Evolutionary conservation across 148 eudicot species (phyloP), one percentile per base, ranked within the genome.

Genomic region (Camellia lanceoleosa): DNA sequence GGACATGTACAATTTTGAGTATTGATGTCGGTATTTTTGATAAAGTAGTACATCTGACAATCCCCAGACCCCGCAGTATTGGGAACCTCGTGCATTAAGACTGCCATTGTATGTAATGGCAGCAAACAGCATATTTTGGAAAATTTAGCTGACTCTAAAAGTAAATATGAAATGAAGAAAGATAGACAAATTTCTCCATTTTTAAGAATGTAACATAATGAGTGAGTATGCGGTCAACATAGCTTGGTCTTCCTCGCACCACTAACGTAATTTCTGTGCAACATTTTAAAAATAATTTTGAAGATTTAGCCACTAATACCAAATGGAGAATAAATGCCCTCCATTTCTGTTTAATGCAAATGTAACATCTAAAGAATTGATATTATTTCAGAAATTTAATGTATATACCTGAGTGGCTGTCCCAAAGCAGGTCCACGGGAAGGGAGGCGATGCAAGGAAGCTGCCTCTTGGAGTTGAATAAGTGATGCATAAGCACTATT

Each of bases 391-490:
- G 54, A 74, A 38, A 7, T 44, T 71, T 38, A 43, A 46, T 8
- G 10, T 0, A 54, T 30, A 46, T 81, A 94, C 98, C 98, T 95
- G 74, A 85, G 87, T 71, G 89, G 90, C n/a, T 87, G 87, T 47
- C 89, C 91, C 81, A 83, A 51, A 71, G 79, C 67, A 15, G 87
- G 67, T 71, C 90, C 92, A 20, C 80, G 88, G n/a, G 95, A 90
- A 46, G 93, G 82, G 61, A 68, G 44, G 56, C 80, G 86, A 59
- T 85, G 78, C 83, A 82, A 54, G 23, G 94, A 89, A 82, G 95
- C 90, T 49, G 89, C 73, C 76, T 88, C 97, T 83, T 96, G 99
- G 78, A 96, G 91, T 78, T 89, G 95, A 78, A 96, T 83, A 76
- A 96, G 97, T 0, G 98, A 88, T 16, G 95, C 82, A 84, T 96